These are phyloP conservation scores for Colletotrichum eleusines DNA, from an alignment of 2,329 filamentous ascomycete genomes.

Conservation along the genomic window DNA sequence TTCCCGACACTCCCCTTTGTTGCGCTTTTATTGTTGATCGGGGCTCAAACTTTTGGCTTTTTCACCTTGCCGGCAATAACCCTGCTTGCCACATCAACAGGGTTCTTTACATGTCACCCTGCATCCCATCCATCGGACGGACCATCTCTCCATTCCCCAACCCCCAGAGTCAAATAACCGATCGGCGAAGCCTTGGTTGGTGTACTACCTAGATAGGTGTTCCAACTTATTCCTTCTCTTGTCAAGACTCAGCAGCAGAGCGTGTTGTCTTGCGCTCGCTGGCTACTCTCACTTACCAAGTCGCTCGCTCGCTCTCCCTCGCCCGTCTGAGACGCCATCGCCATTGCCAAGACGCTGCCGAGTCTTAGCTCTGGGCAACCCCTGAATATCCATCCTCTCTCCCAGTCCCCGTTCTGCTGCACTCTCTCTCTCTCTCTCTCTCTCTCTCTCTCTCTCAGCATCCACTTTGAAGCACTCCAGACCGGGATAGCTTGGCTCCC, in stretches of 20 bases:
- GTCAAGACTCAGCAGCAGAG: not conserved
- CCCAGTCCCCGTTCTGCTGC: not conserved
- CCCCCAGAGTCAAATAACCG: conserved; percentile 12
- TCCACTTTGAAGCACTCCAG: not conserved
- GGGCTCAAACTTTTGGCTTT: not conserved
- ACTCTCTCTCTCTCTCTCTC: too few species aligned
- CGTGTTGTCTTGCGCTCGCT: too few species aligned
- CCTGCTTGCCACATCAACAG: not conserved
- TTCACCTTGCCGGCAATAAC: not conserved
- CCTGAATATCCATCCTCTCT: conserved; percentile 20
- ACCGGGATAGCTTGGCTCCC: not conserved
- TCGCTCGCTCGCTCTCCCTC: conserved; percentile 12
- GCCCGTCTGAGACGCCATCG: conserved; percentile 27
- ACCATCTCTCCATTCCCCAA: conserved; percentile 4
- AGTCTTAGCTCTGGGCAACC: conserved; percentile 37
- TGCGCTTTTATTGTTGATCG: conserved; percentile 7
- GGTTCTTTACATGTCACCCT: not conserved
- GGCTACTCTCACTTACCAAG: not conserved
- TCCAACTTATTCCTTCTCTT: too few species aligned
- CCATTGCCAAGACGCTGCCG: conserved; percentile 37
- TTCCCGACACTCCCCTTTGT: conserved; percentile 6
- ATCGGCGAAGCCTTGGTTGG: too few species aligned
- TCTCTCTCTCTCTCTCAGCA: not conserved
- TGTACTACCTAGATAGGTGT: too few species aligned
- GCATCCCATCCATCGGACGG: not conserved